Percentiles rank a stretch among this genome's conserved stretches.
Evolutionary conservation across 2,329 filamentous ascomycete species (phyloP).

Genomic region (Ophiognomonia clavigignenti-juglandacearum): DNA sequence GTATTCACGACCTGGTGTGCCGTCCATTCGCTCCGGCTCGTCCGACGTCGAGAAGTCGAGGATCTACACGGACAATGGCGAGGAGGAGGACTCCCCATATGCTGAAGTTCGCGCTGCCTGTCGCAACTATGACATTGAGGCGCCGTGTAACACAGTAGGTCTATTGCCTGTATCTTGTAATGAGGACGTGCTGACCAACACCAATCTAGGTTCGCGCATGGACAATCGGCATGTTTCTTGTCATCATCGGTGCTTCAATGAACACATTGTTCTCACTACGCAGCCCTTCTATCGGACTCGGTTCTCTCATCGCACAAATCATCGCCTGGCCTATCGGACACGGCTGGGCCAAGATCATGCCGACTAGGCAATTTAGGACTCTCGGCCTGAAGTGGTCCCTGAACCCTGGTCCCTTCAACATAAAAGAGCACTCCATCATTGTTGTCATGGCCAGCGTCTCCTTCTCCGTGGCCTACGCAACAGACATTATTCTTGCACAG

Average conservation of each 20-base stretch:
- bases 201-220: constrained; percentile 40
- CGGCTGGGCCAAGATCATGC: constrained; percentile 54
- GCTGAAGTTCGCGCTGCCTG: constrained; percentile 62
- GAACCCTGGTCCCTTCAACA: constrained; percentile 66
- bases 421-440: constrained; percentile 66
- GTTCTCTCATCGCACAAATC: constrained; percentile 58
- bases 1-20: constrained; percentile 28
- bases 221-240: constrained; percentile 55
- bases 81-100: constrained; percentile 57
- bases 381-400: constrained; percentile 52
- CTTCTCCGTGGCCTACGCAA: constrained; percentile 66
- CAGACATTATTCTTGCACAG: constrained; percentile 69
- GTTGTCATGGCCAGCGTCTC: constrained; percentile 68
- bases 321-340: constrained; percentile 60
- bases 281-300: constrained; percentile 56
- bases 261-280: constrained; percentile 61
- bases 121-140: constrained; percentile 58
- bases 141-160: constrained; percentile 62
- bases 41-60: constrained; percentile 20
- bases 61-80: constrained; percentile 28
- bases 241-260: constrained; percentile 52
- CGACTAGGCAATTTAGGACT: constrained; percentile 41
- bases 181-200: not conserved
- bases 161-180: not conserved
- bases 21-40: constrained; percentile 15